These are phyloP conservation scores for Thymus quinquecostatus DNA, from an alignment of 257 asterid species.

Conservation along the genomic window DNA sequence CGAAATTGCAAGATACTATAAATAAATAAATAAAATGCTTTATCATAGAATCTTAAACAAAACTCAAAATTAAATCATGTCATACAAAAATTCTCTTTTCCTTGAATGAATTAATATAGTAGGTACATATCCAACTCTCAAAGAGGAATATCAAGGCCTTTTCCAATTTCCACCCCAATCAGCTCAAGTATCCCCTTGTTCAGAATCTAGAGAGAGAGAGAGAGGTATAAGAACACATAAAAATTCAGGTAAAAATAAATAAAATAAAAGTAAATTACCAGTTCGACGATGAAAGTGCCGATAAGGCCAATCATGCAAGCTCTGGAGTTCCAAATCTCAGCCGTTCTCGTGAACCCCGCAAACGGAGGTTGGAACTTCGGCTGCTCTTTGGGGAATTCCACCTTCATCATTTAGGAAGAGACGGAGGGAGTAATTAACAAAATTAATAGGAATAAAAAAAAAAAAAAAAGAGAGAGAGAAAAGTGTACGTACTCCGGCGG, in stretches of 20 bases:
- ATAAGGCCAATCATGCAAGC: constrained; percentile 84
- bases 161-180: constrained; percentile 83
- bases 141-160: constrained; percentile 93
- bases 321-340: constrained; percentile 91
- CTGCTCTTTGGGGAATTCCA: constrained; percentile 67
- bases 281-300: constrained; percentile 75
- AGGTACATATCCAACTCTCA: constrained; percentile 29
- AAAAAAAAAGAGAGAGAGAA: background rate
- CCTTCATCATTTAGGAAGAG: constrained; percentile 37
- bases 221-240: background rate
- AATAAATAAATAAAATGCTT: too few relatives aligned
- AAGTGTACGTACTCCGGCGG: constrained; percentile 59
- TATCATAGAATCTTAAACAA: too few relatives aligned
- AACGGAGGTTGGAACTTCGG: constrained; percentile 74
- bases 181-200: constrained; percentile 80
- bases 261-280: constrained; percentile 41
- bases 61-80: too few relatives aligned
- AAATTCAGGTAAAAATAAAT: background rate
- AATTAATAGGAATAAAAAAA: background rate
- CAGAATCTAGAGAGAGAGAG: constrained; percentile 58
- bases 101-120: too few relatives aligned
- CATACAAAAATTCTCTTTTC: too few relatives aligned
- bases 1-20: too few relatives aligned
- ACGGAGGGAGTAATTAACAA: too few relatives aligned
- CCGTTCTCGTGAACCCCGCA: constrained; percentile 78